Evolutionary conservation across 116 monocot genomes (phyloP).

Genomic region (Dioscorea cayenensis): DNA sequence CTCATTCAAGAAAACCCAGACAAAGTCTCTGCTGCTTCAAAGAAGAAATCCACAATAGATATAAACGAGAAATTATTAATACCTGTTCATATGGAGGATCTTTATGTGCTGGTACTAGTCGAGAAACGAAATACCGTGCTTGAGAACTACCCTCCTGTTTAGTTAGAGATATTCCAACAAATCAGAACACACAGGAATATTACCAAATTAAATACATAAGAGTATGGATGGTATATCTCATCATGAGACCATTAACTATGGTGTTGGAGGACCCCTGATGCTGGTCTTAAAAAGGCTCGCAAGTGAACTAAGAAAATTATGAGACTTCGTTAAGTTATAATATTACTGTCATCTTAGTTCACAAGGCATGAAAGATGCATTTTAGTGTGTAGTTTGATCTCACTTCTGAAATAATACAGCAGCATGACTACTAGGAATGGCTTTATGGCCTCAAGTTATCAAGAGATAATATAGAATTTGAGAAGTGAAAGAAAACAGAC

Average conservation of each 20-base stretch:
- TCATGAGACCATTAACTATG: neutral
- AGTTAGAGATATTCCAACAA: constrained; percentile 2
- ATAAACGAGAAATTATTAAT: constrained; percentile 1
- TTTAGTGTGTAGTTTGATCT: no score
- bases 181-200: constrained; percentile 1
- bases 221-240: neutral
- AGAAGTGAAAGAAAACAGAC: constrained; percentile 26
- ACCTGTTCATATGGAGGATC: constrained; percentile 99
- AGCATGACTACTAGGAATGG: neutral
- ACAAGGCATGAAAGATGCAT: no score
- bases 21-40: neutral
- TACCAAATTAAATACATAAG: no score
- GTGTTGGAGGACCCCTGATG: no score
- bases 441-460: neutral
- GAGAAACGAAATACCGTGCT: constrained; percentile 89
- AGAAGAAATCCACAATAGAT: neutral
- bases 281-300: no score
- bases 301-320: no score
- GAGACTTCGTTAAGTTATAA: no score
- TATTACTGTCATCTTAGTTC: no score
- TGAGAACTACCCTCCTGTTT: constrained; percentile 95
- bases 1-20: neutral
- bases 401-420: no score
- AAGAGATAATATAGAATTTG: neutral
- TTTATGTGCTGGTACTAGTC: constrained; percentile 94